Conservation (phyloP, 2,329 filamentous ascomycete species). For the Neopestalotiopsis rosae region DNA sequence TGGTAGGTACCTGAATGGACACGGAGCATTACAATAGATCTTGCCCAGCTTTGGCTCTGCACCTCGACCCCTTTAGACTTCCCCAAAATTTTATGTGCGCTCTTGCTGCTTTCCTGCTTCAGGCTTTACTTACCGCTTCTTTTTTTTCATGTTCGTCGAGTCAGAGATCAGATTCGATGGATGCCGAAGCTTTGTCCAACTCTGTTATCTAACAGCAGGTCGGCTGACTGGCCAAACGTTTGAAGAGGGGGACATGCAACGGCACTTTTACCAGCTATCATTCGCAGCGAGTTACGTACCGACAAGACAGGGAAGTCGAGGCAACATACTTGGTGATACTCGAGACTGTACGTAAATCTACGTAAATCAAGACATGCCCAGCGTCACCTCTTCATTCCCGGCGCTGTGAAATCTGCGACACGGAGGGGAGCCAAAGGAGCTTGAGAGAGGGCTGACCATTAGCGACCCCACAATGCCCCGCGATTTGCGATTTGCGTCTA, state of each 20-base stretch:
- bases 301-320: not conserved
- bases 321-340: not conserved
- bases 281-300: not conserved
- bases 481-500: slow-evolving; percentile 24
- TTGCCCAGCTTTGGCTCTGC: not conserved
- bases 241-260: not conserved
- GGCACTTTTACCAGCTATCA: not conserved
- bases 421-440: slow-evolving; percentile 24
- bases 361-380: not conserved
- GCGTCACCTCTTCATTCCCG: not conserved
- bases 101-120: not conserved
- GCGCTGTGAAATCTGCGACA: slow-evolving; percentile 13
- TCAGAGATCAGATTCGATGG: slow-evolving; percentile 2
- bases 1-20: not conserved
- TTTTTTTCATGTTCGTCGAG: slow-evolving; percentile 8
- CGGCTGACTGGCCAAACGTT: not conserved
- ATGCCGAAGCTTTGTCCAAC: slow-evolving; percentile 15
- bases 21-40: not conserved
- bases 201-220: slow-evolving; percentile 17
- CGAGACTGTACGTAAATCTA: not conserved
- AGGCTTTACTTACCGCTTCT: slow-evolving; percentile 20
- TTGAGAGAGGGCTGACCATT: slow-evolving; percentile 14
- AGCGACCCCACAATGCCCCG: slow-evolving; percentile 30
- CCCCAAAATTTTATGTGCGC: not conserved
- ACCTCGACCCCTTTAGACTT: not conserved